Evolutionary conservation across 345 rosid genomes (phyloP).

Genomic region (Salix udensis): DNA sequence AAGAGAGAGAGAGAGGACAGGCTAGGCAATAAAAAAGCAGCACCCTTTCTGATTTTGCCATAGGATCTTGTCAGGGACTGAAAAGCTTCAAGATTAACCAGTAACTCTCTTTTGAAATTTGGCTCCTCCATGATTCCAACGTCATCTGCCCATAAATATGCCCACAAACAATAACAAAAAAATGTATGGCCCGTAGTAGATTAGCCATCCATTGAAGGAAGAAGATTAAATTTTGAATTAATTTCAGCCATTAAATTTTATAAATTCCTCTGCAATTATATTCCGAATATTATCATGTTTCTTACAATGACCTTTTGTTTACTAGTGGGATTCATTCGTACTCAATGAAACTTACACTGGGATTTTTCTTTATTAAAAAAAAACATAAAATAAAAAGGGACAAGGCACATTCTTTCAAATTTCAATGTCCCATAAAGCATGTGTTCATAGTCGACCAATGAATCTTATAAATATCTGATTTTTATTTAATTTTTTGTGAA

Average conservation of each 20-base stretch:
- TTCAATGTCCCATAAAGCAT: not conserved
- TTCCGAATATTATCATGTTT: not conserved
- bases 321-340: not conserved
- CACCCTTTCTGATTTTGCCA: slow-evolving; percentile 9
- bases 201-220: not conserved
- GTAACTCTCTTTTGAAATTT: not conserved
- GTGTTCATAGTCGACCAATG: not conserved
- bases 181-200: not conserved
- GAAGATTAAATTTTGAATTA: not conserved
- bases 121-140: not conserved
- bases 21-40: not conserved
- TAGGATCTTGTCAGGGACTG: slow-evolving; percentile 5
- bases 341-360: not conserved
- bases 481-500: not conserved
- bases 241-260: not conserved
- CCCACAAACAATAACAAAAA: not conserved
- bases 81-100: not conserved
- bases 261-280: not conserved
- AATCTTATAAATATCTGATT: not conserved
- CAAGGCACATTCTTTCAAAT: not conserved
- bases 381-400: too few species aligned
- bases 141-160: too few species aligned
- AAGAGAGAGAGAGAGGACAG: slow-evolving; percentile 17
- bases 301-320: not conserved
- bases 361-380: not conserved